Base-by-base conservation (phyloP, 306 rosid species). In the Citrullus amarus region DNA sequence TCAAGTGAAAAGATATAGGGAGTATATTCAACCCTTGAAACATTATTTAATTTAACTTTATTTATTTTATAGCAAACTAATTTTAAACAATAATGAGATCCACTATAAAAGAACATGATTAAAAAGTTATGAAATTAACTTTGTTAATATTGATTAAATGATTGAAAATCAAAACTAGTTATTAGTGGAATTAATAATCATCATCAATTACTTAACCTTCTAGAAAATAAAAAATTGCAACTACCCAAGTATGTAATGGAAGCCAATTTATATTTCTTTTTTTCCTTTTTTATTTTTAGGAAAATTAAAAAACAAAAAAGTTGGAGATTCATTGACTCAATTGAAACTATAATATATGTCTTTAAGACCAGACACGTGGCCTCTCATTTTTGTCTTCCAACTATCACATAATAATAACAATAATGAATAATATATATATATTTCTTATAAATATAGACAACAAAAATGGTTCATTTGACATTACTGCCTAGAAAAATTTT, bases 181-280 rank as follows among this genome's bases (percentile, higher is more conserved):
- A 63, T 63, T 63, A 63, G 70, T 63, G 70, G 70, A 63, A 63
- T 32, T 34, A 63, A 63, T 34, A 63, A 63, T 63, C 44, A 63
- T 63, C 70, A 63, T 32, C 43, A 6, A 34, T 63, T 63, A 63
- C 44, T 63, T 14, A 6, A 30, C 2, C 44, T 32, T 63, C 22
- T 32, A 32, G 44, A 15, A 63, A 63, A 44, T 2, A 14, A 60
- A 2, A 60, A 1, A 59, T 25, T 25, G 16, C 17, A 4, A 36
- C 16, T 9, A 34, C 18, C 5, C 6, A 62, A 62, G 1, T 18
- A 41, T 63, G 10, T 12, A 63, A 34, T 63, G 43, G 70, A 63
- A 63, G 46, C 22, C 70, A 63, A 63, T 34, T 62, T 65, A 13
- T 32, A 63, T 63, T 62, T 14, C 13, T 62, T 28, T 32, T 15